Percentiles rank a stretch among this genome's conserved stretches.
phyloP scores from a whole-genome alignment of 2,329 filamentous ascomycete species.

The Xylariales sp. region DNA sequence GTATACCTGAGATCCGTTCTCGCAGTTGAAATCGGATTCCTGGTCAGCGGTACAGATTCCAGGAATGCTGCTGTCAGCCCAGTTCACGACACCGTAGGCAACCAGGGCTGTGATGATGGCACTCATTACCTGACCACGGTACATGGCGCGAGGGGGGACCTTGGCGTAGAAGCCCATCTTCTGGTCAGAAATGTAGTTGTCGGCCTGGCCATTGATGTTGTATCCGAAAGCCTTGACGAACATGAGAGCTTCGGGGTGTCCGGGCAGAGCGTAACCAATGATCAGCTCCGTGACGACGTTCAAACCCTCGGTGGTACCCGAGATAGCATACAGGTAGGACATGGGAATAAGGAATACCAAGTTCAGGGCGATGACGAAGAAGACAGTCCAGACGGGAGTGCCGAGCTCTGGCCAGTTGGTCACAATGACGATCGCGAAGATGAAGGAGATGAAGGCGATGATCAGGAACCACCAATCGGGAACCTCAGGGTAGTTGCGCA shows the following conservation, averaged over 20 bases:
- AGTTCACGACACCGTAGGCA: background rate
- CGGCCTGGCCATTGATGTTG: constrained; percentile 1
- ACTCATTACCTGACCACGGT: background rate
- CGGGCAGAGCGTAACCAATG: constrained; percentile 52
- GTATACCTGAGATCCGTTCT: background rate
- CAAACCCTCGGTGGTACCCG: constrained; percentile 24
- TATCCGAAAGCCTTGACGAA: constrained; percentile 1
- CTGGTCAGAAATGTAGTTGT: background rate
- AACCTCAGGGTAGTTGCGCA: background rate
- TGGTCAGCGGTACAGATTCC: constrained; percentile 1
- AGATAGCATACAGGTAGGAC: background rate
- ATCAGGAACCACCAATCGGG: constrained; percentile 4
- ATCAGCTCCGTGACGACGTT: constrained; percentile 67
- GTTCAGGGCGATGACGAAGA: constrained; percentile 1
- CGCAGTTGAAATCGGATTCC: background rate
- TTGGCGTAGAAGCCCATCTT: constrained; percentile 1
- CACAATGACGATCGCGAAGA: background rate
- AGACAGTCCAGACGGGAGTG: background rate
- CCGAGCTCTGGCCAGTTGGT: background rate
- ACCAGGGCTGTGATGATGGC: background rate
- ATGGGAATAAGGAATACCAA: constrained; percentile 2
- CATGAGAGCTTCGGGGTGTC: background rate
- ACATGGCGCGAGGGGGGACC: background rate
- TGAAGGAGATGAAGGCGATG: background rate
- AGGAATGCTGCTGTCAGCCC: background rate